Evolutionary conservation across 495 filamentous ascomycete genomes (phyloP).

Genomic region (Penicillium silybi): DNA sequence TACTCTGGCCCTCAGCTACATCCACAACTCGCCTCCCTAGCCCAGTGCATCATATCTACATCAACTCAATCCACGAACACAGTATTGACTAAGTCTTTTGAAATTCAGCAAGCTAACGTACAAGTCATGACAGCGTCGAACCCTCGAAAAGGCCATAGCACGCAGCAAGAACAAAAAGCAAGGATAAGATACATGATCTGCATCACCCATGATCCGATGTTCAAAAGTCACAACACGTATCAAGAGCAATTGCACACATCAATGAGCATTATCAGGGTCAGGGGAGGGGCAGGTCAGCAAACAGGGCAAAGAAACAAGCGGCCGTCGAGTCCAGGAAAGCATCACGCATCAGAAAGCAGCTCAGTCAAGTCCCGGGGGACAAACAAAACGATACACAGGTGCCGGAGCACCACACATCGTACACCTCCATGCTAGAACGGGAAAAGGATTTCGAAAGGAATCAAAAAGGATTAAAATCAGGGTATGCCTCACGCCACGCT

Average conservation of each 20-base stretch:
- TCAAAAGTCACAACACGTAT: not conserved
- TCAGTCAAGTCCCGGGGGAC: not conserved
- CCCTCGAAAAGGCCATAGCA: not conserved
- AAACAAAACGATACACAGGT: constrained; percentile 8
- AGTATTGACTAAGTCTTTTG: constrained; percentile 8
- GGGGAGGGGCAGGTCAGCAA: not conserved
- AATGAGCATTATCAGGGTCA: not conserved
- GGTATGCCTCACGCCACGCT: constrained; percentile 53
- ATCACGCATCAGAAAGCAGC: constrained; percentile 13
- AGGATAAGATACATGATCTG: not conserved
- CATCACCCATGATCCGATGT: not conserved
- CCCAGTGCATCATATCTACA: not conserved
- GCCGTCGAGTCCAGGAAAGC: constrained; percentile 10
- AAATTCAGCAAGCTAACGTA: constrained; percentile 16
- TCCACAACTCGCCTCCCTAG: no score
- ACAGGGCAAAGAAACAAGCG: not conserved
- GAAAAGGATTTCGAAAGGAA: not conserved
- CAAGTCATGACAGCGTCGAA: constrained; percentile 20
- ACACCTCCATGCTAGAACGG: constrained; percentile 29
- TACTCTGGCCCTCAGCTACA: no score
- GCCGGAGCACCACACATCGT: constrained; percentile 26
- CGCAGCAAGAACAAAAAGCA: not conserved
- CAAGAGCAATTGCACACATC: not conserved
- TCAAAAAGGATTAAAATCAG: constrained; percentile 24
- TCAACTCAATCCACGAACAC: not conserved